Evolutionary conservation across 2,329 filamentous ascomycete genomes (phyloP), one percentile per base, ranked within the genome.

Genomic region (Chaetomium sp.): DNA sequence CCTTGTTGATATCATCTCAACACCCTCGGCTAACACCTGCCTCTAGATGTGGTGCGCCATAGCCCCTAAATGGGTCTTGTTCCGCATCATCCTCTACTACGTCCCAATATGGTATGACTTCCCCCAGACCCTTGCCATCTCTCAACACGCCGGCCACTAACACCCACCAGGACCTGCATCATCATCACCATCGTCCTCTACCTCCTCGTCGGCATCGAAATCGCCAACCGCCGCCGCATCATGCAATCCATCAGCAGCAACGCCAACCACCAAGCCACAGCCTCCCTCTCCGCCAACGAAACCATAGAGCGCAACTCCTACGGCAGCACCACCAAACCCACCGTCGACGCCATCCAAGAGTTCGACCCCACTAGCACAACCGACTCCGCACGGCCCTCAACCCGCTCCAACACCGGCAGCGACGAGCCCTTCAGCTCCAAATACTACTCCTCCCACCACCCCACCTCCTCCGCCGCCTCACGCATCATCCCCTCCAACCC

Each of bases 101-200:
- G 66, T 59, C 2, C 70, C 69, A 1, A 70, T 44, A 33, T 55
- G 54, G 54, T 52, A 49, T 9, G 5, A 9, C 19, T 19, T 14
- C 7, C 35, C 32, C 5, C 6, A 7, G 9, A 6, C n/a, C 6
- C 33, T 27, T 11, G 2, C 7, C 12, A 9, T 8, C 8, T 38
- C 8, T 38, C 4, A 4, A 38, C 8, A 38, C 8, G 37, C 37
- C 8, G 8, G 37, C 37, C 40, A 42, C 11, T 52, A 40, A 55
- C 19, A 1, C 12, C n/a, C 34, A 7, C 33, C 37, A 71, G 70
- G 69, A 53, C 68, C 10, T 53, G 63, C 14, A 69, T 72, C 27
- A 34, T 62, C 3, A 42, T 64, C 41, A 62, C 61, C 35, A 57
- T 65, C 3, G 61, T 73, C 2, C 62, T 84, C 36, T 75, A 85